Evolutionary conservation across 805 yeast genomes (phyloP).

Genomic region (Candida ficus): DNA sequence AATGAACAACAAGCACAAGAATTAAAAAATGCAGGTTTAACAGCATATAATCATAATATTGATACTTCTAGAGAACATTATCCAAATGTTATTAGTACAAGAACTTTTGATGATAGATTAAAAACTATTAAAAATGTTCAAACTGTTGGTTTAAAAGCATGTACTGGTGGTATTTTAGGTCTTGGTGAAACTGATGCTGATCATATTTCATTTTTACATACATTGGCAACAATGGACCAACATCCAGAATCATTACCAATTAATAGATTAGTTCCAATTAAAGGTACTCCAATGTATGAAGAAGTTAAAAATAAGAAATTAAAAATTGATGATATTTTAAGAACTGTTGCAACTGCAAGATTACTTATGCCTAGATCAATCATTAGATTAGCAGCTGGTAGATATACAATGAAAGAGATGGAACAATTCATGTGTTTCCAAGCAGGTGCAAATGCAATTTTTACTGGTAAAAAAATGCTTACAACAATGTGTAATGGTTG

Average conservation of each 20-base stretch:
- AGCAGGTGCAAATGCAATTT: conserved; percentile 77
- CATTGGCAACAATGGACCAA: conserved; percentile 59
- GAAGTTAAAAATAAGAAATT: conserved; percentile 43
- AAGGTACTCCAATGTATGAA: conserved; percentile 71
- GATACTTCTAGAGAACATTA: conserved; percentile 78
- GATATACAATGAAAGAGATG: conserved; percentile 73
- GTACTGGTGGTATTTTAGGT: conserved; percentile 79
- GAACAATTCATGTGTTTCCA: conserved; percentile 73
- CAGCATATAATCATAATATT: conserved; percentile 78
- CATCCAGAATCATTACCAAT: conserved; percentile 85
- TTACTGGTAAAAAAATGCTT: conserved; percentile 76
- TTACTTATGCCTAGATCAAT: conserved; percentile 68
- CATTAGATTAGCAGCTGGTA: conserved; percentile 73
- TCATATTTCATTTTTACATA: conserved; percentile 61
- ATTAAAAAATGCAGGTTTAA: conserved; percentile 63
- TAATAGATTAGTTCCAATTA: conserved; percentile 69
- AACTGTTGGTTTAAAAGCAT: conserved; percentile 58
- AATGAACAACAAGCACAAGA: conserved; percentile 54
- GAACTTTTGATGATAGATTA: conserved; percentile 68
- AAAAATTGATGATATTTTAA: conserved; percentile 55
- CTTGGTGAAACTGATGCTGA: conserved; percentile 71
- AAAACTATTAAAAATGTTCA: conserved; percentile 61
- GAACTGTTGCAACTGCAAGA: conserved; percentile 74
- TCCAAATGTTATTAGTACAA: conserved; percentile 64
- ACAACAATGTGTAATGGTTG: conserved; percentile 82